A percentile compares a stretch with the other conserved stretches of the same genome.
Conservation (phyloP, 495 filamentous ascomycete genomes). For the Penicillium canariense region DNA sequence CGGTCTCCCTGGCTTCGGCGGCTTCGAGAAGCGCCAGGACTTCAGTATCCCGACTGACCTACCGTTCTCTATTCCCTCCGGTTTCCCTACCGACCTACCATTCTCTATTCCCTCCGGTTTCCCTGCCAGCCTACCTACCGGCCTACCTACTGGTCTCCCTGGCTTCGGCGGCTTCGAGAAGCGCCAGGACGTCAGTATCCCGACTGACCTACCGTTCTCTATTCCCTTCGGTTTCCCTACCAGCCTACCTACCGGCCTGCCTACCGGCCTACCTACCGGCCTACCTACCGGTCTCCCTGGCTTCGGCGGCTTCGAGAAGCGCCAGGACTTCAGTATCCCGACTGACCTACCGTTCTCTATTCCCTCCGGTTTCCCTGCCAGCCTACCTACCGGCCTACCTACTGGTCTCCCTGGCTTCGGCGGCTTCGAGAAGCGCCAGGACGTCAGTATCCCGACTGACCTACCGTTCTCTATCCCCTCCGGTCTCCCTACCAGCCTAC, state of each 20-base stretch:
- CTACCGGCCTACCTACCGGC: neutral
- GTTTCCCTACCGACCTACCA: neutral
- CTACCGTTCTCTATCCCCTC: constrained; percentile 4
- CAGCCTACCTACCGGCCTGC: neutral
- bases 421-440: neutral
- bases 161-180: neutral
- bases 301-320: neutral
- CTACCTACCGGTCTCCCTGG: too few relatives aligned
- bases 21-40: neutral
- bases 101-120: constrained; percentile 7
- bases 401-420: too few relatives aligned
- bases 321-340: neutral
- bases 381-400: too few relatives aligned
- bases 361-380: constrained; percentile 2
- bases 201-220: neutral
- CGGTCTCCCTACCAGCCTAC: neutral
- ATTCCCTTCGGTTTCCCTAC: neutral
- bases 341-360: neutral
- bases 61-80: constrained; percentile 4
- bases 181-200: neutral
- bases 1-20: neutral
- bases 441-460: neutral
- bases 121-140: neutral
- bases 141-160: too few relatives aligned
- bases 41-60: neutral